Evolutionary conservation across 2,329 filamentous ascomycete species (phyloP), one percentile per base, ranked within the genome.

Genomic region (Huntiella omanensis): DNA sequence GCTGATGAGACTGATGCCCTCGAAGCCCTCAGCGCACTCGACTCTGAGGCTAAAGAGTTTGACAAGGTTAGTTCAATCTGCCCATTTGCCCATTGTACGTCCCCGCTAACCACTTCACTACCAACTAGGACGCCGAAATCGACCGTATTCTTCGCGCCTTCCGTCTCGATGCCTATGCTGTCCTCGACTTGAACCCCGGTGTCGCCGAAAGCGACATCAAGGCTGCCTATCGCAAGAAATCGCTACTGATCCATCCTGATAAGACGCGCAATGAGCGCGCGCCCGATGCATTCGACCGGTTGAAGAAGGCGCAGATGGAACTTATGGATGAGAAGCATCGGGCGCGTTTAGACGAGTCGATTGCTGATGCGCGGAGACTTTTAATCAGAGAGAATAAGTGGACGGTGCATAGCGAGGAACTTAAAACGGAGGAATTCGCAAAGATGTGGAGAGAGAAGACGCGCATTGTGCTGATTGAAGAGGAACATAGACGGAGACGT

Each of bases 171-270:
- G 72, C 73, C 55, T 98, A 98, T 62, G 84, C 88, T 43, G 85
- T 98, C 42, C 79, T 98, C 40, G 91, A 92, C 61, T 81, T 98
- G 40, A 86, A 94, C 60, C 91, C 91, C 3, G 91, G 91, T 58
- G 85, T 96, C 15, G 77, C 91, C 47, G 88, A 96, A 55, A 87
- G 84, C 50, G 91, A 96, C 65, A 96, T 98, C 69, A 96, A 95
- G 65, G 69, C 80, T 55, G 75, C 75, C 54, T 98, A 96, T 66
- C 87, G 91, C 68, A 87, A 85, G 57, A 96, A 95, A 64, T 98
- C 91, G n/a, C 79, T 98, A 48, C 77, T 98, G 42, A 96, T 98
- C 67, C 91, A 98, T 67, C 91, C 91, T 5, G 91, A 98, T 68
- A 98, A 98, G 63, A 95, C 91, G 48, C 78, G 78, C 57, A 96